phyloP scores from a whole-genome alignment of 805 yeast genomes.

The Teunomyces pallodes region DNA sequence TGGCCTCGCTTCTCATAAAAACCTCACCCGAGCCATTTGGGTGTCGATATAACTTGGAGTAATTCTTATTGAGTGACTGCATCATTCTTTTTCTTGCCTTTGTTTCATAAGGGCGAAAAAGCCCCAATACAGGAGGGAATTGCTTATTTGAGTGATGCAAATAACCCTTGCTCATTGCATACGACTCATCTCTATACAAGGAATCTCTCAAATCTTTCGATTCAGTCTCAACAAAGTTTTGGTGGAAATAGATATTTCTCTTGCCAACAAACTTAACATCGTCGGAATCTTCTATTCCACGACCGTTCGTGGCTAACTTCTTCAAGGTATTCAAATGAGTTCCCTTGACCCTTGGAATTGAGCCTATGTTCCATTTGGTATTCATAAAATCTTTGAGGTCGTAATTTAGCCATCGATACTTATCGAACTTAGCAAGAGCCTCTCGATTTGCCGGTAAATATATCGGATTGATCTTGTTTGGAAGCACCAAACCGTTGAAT shows the following conservation, averaged over 20 bases:
- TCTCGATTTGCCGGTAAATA: slow-evolving; percentile 21
- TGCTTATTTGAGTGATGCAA: slow-evolving; percentile 13
- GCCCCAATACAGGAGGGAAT: slow-evolving; percentile 17
- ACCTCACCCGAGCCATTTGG: background rate
- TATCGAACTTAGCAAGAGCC: background rate
- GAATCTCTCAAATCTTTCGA: slow-evolving; percentile 7
- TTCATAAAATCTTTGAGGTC: slow-evolving; percentile 20
- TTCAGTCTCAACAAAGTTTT: slow-evolving; percentile 25
- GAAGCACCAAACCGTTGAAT: slow-evolving; percentile 25
- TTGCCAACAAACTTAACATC: slow-evolving; percentile 30
- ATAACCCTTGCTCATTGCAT: slow-evolving; percentile 26
- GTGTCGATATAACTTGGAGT: slow-evolving; percentile 2
- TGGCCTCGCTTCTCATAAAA: background rate
- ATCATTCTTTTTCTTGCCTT: slow-evolving; percentile 36
- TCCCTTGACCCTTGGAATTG: slow-evolving; percentile 41
- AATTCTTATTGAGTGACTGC: slow-evolving; percentile 28
- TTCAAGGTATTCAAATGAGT: slow-evolving; percentile 24
- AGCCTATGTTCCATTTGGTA: slow-evolving; percentile 32
- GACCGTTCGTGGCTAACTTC: slow-evolving; percentile 7
- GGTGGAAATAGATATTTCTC: slow-evolving; percentile 37
- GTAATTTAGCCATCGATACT: slow-evolving; percentile 21
- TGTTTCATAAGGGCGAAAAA: slow-evolving; percentile 42
- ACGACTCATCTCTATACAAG: slow-evolving; percentile 8
- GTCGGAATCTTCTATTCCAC: slow-evolving; percentile 4
- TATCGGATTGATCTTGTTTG: slow-evolving; percentile 19